These are phyloP conservation scores for Salvia sclarea DNA, from an alignment of 305 asterid species.

Conservation along the genomic window DNA sequence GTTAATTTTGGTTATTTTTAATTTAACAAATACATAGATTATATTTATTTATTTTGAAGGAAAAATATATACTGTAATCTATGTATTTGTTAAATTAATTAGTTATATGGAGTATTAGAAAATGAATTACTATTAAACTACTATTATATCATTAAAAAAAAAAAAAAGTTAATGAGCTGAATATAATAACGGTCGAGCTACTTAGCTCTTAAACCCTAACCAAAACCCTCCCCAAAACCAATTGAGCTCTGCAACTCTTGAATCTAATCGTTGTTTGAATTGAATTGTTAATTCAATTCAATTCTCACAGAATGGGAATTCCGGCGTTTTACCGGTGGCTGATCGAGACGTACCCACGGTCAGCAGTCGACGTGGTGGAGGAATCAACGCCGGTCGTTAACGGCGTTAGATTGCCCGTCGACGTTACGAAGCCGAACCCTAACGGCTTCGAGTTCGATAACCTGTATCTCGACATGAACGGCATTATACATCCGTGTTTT, in stretches of 20 bases:
- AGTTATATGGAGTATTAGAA: no score
- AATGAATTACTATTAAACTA: no score
- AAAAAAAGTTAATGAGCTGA: no score
- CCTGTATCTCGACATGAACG: slow-evolving; percentile 58
- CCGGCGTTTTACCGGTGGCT: slow-evolving; percentile 59
- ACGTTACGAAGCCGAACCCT: slow-evolving; percentile 42
- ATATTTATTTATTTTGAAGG: no score
- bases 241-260: slow-evolving; percentile 13
- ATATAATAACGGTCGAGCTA: background rate
- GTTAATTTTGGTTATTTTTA: no score
- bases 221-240: background rate
- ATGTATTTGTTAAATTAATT: no score
- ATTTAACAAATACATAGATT: no score
- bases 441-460: slow-evolving; percentile 53
- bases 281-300: background rate
- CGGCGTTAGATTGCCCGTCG: slow-evolving; percentile 36
- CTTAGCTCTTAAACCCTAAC: slow-evolving; percentile 27
- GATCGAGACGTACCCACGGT: slow-evolving; percentile 37
- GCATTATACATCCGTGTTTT: slow-evolving; percentile 60
- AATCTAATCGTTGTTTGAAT: background rate
- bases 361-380: slow-evolving; percentile 37
- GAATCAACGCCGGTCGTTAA: slow-evolving; percentile 26
- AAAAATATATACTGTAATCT: no score
- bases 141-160: no score
- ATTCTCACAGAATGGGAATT: slow-evolving; percentile 45